Base-by-base conservation (phyloP, 179 eudicot species). In the Beta corolliflora region DNA sequence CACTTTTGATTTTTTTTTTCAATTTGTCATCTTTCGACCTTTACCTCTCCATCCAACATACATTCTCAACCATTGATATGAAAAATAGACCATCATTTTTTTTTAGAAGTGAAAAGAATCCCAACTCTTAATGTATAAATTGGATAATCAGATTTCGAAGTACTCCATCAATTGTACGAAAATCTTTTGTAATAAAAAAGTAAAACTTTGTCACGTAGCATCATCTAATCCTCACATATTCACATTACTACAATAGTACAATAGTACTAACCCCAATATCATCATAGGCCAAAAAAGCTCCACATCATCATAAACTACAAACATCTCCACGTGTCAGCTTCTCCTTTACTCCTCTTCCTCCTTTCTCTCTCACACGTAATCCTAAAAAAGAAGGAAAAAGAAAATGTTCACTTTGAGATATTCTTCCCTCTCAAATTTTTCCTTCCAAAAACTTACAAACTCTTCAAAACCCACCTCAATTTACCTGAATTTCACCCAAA, bases 391-490 rank as follows among this genome's bases (percentile, higher is more conserved):
- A 18, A 68, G 5, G 61, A 16, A 0, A 55, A 66, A 84, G 1
- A 58, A 84, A 53, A 79, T 82, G 85, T 66, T 56, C 73, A 76
- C 59, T 46, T 80, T 76, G 3, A 76, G 76, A 76, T 55, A 67
- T 73, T 70, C 66, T 55, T 81, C 79, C 75, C 67, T 82, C 71
- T 72, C 71, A 71, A 54, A 44, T 63, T 11, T 71, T 2, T 71
- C 71, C 69, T 68, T 77, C 0, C 76, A 79, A 21, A 86, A 77
- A 77, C 41, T 80, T 7, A 7, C 70, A 83, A 74, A 68, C 31
- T 75, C 76, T 60, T 77, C 56, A 86, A 81, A 78, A 83, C 84
- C 81, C 86, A 80, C 56, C 21, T 73, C 78, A 78, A 9, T 55
- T 69, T 53, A 11, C 19, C 7, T 55, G 23, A 73, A 79, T 63